These are phyloP conservation scores for Polyplosphaeria fusca DNA, from an alignment of 495 filamentous ascomycete genomes.

Conservation along the genomic window DNA sequence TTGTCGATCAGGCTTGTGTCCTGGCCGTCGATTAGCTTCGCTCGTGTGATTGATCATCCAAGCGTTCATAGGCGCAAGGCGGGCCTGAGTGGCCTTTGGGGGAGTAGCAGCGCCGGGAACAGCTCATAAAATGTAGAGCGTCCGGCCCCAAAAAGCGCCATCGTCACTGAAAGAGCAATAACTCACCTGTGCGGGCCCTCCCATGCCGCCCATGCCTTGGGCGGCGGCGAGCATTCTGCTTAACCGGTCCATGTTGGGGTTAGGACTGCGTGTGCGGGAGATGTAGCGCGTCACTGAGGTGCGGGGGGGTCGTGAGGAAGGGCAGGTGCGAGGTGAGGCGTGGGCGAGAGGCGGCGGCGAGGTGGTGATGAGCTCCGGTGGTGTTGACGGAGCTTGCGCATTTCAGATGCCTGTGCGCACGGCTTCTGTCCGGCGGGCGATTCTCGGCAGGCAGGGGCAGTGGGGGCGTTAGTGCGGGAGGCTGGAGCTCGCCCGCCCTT, in stretches of 20 bases:
- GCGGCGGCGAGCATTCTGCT: slow-evolving; percentile 76
- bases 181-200: slow-evolving; percentile 72
- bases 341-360: slow-evolving; percentile 12
- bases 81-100: neutral
- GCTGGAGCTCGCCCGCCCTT: too few species aligned
- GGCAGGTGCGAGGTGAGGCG: slow-evolving; percentile 1
- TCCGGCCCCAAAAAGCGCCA: too few species aligned
- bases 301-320: neutral
- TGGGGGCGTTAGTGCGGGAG: too few species aligned
- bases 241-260: slow-evolving; percentile 72
- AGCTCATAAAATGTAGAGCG: too few species aligned
- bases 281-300: neutral
- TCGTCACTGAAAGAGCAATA: too few species aligned
- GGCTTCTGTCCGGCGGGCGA: too few species aligned
- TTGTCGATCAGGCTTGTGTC: slow-evolving; percentile 94
- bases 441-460: neutral
- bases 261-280: neutral
- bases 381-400: slow-evolving; percentile 24
- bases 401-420: neutral
- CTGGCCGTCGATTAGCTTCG: slow-evolving; percentile 44
- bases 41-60: too few species aligned
- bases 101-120: too few species aligned
- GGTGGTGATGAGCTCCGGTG: neutral
- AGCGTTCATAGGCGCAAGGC: too few species aligned
- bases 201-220: slow-evolving; percentile 71